Conservation (phyloP, 1,284 basidiomycete species). For the Abortiporus biennis region DNA sequence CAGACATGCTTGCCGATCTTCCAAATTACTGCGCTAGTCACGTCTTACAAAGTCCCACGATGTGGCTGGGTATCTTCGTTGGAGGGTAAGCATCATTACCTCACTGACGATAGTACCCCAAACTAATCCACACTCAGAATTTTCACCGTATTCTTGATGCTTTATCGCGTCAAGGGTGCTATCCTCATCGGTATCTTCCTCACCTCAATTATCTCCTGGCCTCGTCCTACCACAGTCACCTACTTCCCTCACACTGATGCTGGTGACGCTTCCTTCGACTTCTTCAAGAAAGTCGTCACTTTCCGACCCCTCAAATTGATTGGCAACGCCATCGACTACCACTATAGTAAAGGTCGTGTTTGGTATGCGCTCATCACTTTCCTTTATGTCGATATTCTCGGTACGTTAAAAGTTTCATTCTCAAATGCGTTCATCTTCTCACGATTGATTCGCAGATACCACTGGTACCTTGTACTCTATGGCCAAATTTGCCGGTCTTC, state of each 20-base stretch:
- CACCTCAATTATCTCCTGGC: slow-evolving; percentile 87
- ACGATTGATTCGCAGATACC: slow-evolving; percentile 15
- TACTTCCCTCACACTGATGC: slow-evolving; percentile 71
- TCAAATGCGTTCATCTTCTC: neutral
- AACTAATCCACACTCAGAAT: no score
- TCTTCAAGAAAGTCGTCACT: slow-evolving; percentile 83
- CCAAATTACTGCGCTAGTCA: slow-evolving; percentile 60
- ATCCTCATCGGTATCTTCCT: slow-evolving; percentile 82
- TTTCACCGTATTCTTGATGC: slow-evolving; percentile 72
- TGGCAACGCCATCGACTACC: slow-evolving; percentile 52
- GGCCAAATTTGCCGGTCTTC: slow-evolving; percentile 88
- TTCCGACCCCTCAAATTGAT: slow-evolving; percentile 62
- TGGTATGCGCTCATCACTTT: slow-evolving; percentile 88
- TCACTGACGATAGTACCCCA: no score
- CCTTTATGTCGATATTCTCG: slow-evolving; percentile 86
- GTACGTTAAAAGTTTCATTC: no score
- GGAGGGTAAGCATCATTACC: slow-evolving; percentile 61
- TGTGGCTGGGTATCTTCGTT: slow-evolving; percentile 87
- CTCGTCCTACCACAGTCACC: slow-evolving; percentile 74
- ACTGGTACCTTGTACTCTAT: slow-evolving; percentile 80
- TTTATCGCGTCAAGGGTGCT: slow-evolving; percentile 83
- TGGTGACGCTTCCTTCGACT: slow-evolving; percentile 75
- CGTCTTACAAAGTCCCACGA: slow-evolving; percentile 69
- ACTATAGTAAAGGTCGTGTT: slow-evolving; percentile 54
- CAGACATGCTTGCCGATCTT: slow-evolving; percentile 23